These are phyloP conservation scores for Pseudonitzschia delicatissima DNA, from an alignment of 108 stramenopile genomes.

Conservation along the genomic window DNA sequence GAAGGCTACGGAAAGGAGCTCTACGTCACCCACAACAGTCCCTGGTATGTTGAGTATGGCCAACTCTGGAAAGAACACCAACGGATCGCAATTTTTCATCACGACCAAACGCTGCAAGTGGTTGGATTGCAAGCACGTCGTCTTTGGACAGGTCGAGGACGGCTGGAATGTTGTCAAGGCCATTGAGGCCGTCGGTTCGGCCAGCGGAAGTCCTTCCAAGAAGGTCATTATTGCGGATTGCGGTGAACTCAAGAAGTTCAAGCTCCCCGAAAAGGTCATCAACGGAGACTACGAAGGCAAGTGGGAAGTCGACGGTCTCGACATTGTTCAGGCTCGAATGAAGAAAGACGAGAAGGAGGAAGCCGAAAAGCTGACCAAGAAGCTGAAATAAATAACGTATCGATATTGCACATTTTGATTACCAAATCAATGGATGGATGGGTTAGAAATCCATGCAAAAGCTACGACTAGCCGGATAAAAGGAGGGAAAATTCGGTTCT, in stretches of 20 bases:
- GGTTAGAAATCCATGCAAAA: too few relatives aligned
- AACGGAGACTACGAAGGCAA: constrained; percentile 1
- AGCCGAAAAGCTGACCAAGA: background rate
- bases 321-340: background rate
- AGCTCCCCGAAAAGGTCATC: constrained; percentile 11
- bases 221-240: constrained; percentile 68
- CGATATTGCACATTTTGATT: too few relatives aligned
- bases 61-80: constrained; percentile 86
- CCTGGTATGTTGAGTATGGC: constrained; percentile 86
- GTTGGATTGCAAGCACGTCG: constrained; percentile 89
- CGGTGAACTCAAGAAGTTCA: constrained; percentile 54
- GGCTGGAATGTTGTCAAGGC: constrained; percentile 83
- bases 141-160: constrained; percentile 72
- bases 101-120: constrained; percentile 66
- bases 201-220: constrained; percentile 46
- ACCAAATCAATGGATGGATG: too few relatives aligned
- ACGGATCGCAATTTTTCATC: constrained; percentile 80
- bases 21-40: constrained; percentile 40
- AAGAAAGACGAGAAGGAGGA: background rate
- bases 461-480: too few relatives aligned
- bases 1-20: constrained; percentile 49
- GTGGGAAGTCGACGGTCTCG: background rate
- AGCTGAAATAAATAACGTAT: constrained; percentile 7
- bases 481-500: too few relatives aligned
- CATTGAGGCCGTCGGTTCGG: constrained; percentile 68